Conservation (phyloP, 331 rosid species). For the Cydonia oblonga region DNA sequence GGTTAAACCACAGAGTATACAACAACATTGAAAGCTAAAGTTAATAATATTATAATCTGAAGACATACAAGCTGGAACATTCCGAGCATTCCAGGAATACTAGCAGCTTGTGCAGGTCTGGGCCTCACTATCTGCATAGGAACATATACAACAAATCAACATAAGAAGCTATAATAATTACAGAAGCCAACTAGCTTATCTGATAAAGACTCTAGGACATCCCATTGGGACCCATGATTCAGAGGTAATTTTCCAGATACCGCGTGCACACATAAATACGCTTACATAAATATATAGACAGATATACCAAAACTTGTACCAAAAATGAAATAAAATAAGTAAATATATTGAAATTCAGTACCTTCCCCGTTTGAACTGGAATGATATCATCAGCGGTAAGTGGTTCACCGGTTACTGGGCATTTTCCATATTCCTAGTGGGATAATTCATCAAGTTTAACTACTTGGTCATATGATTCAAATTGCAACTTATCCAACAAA, state of each 20-base stretch:
- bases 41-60: not conserved
- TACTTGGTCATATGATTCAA: not conserved
- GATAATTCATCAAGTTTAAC: not conserved
- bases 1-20: not conserved
- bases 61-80: slow-evolving; percentile 87
- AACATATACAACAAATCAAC: slow-evolving; percentile 3
- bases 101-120: slow-evolving; percentile 94
- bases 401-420: slow-evolving; percentile 85
- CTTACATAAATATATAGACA: not conserved
- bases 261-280: not conserved
- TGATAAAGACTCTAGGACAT: not conserved
- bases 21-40: not conserved
- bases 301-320: not conserved
- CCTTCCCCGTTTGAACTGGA: slow-evolving; percentile 87
- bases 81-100: slow-evolving; percentile 98
- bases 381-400: slow-evolving; percentile 70
- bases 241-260: not conserved
- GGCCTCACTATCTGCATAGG: slow-evolving; percentile 88
- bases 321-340: not conserved
- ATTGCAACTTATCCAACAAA: not conserved
- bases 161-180: not conserved
- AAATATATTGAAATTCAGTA: slow-evolving; percentile 15
- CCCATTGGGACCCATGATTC: not conserved
- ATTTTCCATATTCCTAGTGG: slow-evolving; percentile 84
- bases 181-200: not conserved